These are phyloP conservation scores for Rhipidocladum racemiflorum DNA, from an alignment of 176 grass and related monocot species.

Conservation along the genomic window DNA sequence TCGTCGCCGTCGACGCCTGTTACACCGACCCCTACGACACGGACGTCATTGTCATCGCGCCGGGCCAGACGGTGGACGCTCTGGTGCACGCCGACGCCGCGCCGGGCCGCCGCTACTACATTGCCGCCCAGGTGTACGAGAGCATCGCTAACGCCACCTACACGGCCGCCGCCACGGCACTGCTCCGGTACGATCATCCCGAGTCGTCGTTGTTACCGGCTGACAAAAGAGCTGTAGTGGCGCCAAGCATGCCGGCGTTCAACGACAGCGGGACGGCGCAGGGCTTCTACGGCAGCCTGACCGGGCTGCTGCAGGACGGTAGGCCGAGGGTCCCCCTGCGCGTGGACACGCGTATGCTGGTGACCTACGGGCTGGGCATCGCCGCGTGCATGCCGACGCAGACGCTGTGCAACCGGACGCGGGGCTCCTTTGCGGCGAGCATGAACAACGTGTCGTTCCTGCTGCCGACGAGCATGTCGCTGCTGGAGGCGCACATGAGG, in stretches of 20 bases:
- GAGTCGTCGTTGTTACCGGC: background rate
- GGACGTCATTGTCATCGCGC: constrained; percentile 43
- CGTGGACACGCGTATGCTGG: constrained; percentile 49
- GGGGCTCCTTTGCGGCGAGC: constrained; percentile 53
- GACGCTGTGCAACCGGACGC: constrained; percentile 51
- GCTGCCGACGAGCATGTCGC: constrained; percentile 37
- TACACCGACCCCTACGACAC: constrained; percentile 69
- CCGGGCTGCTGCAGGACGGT: constrained; percentile 37
- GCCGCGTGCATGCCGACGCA: constrained; percentile 38
- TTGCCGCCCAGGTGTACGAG: constrained; percentile 48
- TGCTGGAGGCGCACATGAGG: constrained; percentile 45
- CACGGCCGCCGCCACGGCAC: constrained; percentile 39
- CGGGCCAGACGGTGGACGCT: constrained; percentile 65
- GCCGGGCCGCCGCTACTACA: constrained; percentile 38
- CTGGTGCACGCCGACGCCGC: constrained; percentile 47
- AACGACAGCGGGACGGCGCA: constrained; percentile 44
- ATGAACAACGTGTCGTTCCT: constrained; percentile 78
- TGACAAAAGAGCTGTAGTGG: background rate
- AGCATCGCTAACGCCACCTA: constrained; percentile 40
- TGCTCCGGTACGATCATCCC: constrained; percentile 36
- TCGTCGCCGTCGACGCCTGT: constrained; percentile 52
- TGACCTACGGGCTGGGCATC: constrained; percentile 45
- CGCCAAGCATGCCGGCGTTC: constrained; percentile 48
- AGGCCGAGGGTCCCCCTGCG: constrained; percentile 42
- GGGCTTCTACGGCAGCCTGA: constrained; percentile 42